These are phyloP conservation scores for Stenocarpella maydis DNA, from an alignment of 2,329 filamentous ascomycete genomes.

Conservation along the genomic window DNA sequence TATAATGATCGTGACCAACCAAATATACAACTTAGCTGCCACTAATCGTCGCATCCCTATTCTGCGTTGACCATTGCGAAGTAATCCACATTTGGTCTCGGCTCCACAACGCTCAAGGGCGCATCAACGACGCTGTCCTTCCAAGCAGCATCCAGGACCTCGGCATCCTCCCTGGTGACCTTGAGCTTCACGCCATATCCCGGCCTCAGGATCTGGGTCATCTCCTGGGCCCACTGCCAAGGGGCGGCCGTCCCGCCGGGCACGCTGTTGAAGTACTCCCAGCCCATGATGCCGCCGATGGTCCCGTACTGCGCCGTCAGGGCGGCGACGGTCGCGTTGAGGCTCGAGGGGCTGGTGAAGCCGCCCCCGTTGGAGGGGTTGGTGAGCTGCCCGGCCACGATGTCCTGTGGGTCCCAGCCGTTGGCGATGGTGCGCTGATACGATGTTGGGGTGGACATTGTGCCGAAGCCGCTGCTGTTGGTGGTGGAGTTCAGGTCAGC, in stretches of 20 bases:
- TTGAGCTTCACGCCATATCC: slow-evolving; percentile 35
- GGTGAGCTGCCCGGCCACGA: slow-evolving; percentile 85
- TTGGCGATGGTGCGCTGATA: slow-evolving; percentile 62
- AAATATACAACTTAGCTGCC: neutral
- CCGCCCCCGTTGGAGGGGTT: slow-evolving; percentile 75
- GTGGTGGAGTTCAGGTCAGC: neutral
- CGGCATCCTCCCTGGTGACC: slow-evolving; percentile 38
- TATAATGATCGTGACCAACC: slow-evolving; percentile 1
- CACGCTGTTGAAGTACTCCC: slow-evolving; percentile 91
- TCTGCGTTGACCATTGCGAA: slow-evolving; percentile 41
- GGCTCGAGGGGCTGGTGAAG: slow-evolving; percentile 58
- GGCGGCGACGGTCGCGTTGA: slow-evolving; percentile 52
- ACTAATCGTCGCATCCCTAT: neutral
- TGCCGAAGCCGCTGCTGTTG: slow-evolving; percentile 84
- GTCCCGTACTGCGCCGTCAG: slow-evolving; percentile 62
- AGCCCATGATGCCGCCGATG: slow-evolving; percentile 92
- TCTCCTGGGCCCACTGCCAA: slow-evolving; percentile 80
- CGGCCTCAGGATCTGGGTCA: slow-evolving; percentile 59
- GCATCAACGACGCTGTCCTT: slow-evolving; percentile 34
- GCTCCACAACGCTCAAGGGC: neutral
- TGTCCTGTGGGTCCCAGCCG: slow-evolving; percentile 76
- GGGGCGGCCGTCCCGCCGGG: slow-evolving; percentile 70
- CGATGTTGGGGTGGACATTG: slow-evolving; percentile 53
- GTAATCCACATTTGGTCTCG: slow-evolving; percentile 40
- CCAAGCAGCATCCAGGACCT: slow-evolving; percentile 38